Percentiles rank a stretch among this genome's conserved stretches.
Evolutionary conservation across 306 rosid species (phyloP).

Genomic region (Argentina anserina): DNA sequence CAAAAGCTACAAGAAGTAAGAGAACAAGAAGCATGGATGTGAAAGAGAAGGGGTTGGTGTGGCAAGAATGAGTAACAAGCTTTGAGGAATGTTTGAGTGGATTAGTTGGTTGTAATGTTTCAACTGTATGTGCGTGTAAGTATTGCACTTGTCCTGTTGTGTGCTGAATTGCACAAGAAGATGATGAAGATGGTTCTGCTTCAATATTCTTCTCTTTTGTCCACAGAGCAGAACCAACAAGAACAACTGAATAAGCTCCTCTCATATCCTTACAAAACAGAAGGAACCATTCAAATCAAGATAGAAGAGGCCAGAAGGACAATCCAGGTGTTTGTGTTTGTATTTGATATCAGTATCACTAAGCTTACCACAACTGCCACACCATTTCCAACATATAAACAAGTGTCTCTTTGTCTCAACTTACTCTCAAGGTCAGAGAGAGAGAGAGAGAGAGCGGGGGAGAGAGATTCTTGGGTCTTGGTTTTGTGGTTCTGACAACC

Average conservation of each 20-base stretch:
- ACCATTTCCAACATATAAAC: slow-evolving; percentile 52
- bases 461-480: slow-evolving; percentile 28
- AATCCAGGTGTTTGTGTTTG: background rate
- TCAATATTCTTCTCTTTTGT: slow-evolving; percentile 55
- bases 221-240: slow-evolving; percentile 18
- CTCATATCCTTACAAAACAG: slow-evolving; percentile 69
- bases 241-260: slow-evolving; percentile 37
- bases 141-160: slow-evolving; percentile 70
- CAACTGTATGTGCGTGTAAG: slow-evolving; percentile 42
- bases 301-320: slow-evolving; percentile 24
- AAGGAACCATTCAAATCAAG: slow-evolving; percentile 33
- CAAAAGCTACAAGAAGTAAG: slow-evolving; percentile 49
- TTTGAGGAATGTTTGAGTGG: slow-evolving; percentile 44
- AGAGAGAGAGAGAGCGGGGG: background rate
- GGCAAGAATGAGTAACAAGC: slow-evolving; percentile 42
- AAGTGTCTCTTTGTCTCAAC: slow-evolving; percentile 11
- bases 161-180: slow-evolving; percentile 32
- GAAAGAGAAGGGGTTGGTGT: slow-evolving; percentile 24
- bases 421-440: slow-evolving; percentile 12
- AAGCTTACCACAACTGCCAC: slow-evolving; percentile 31
- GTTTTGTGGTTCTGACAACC: slow-evolving; percentile 42
- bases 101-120: slow-evolving; percentile 42
- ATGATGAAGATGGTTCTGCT: slow-evolving; percentile 5
- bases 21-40: slow-evolving; percentile 52
- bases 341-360: slow-evolving; percentile 6